phyloP scores from a whole-genome alignment of 345 rosid species.

The Brassica nigra region DNA sequence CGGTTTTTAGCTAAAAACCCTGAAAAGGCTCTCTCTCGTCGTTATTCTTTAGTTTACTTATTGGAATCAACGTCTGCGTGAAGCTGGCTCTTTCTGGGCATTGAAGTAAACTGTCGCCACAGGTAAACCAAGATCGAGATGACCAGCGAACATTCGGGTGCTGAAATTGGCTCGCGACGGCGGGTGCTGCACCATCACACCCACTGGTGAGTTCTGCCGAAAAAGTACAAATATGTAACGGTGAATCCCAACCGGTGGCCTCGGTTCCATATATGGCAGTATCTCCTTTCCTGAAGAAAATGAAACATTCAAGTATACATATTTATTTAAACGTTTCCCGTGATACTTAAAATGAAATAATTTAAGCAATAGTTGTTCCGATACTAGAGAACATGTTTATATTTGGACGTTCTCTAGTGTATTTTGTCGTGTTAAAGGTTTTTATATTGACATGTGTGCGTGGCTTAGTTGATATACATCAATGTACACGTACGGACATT shows the following conservation, averaged over 20 bases:
- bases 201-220: conserved; percentile 61
- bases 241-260: conserved; percentile 85
- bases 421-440: conserved; percentile 28
- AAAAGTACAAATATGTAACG: conserved; percentile 80
- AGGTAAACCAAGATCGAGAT: conserved; percentile 68
- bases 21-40: background rate
- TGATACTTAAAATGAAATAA: background rate
- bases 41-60: background rate
- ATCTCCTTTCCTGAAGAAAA: conserved; percentile 64
- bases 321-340: background rate
- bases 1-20: background rate
- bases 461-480: background rate
- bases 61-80: conserved; percentile 50
- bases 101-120: conserved; percentile 85
- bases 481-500: conserved; percentile 11
- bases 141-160: conserved; percentile 66
- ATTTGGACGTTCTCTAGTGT: background rate
- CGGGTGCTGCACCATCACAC: conserved; percentile 55
- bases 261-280: conserved; percentile 63
- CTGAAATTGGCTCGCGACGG: conserved; percentile 64
- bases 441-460: conserved; percentile 5
- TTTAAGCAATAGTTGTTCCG: background rate
- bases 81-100: conserved; percentile 82
- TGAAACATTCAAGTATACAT: background rate
- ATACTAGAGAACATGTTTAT: background rate